phyloP scores from a whole-genome alignment of 1,284 basidiomycete species.

The Leccinum variabile region DNA sequence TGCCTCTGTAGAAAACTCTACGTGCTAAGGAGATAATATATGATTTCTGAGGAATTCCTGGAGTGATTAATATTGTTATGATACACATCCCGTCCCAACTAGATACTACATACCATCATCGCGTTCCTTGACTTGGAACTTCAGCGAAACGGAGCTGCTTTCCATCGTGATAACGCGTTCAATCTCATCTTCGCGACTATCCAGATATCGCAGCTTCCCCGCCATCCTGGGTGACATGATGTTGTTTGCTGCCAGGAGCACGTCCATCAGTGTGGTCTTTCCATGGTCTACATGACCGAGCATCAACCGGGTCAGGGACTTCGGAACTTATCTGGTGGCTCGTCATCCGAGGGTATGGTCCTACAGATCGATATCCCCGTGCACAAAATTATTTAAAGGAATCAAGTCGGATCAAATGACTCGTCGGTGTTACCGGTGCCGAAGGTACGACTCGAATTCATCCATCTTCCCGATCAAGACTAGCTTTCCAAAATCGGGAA shows the following conservation, averaged over 20 bases:
- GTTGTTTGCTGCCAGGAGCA: slow-evolving; percentile 94
- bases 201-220: slow-evolving; percentile 94
- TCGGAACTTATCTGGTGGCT: slow-evolving; percentile 29
- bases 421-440: not conserved
- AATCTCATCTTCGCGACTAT: slow-evolving; percentile 96
- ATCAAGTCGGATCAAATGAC: not conserved
- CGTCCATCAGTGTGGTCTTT: slow-evolving; percentile 95
- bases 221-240: slow-evolving; percentile 96
- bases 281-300: slow-evolving; percentile 89
- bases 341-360: slow-evolving; percentile 20
- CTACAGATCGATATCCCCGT: not conserved
- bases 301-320: slow-evolving; percentile 51
- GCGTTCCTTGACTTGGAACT: slow-evolving; percentile 74
- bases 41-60: slow-evolving; percentile 56
- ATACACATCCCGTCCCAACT: slow-evolving; percentile 25
- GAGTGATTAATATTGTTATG: slow-evolving; percentile 33
- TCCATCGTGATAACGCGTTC: slow-evolving; percentile 99
- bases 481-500: slow-evolving; percentile 69
- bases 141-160: slow-evolving; percentile 87
- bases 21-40: slow-evolving; percentile 94
- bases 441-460: slow-evolving; percentile 13
- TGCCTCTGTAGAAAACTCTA: slow-evolving; percentile 97
- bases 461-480: slow-evolving; percentile 84
- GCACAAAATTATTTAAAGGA: not conserved
- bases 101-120: slow-evolving; percentile 41